phyloP scores from a whole-genome alignment of 768 basidiomycete genomes.

The Dioszegia hungarica region DNA sequence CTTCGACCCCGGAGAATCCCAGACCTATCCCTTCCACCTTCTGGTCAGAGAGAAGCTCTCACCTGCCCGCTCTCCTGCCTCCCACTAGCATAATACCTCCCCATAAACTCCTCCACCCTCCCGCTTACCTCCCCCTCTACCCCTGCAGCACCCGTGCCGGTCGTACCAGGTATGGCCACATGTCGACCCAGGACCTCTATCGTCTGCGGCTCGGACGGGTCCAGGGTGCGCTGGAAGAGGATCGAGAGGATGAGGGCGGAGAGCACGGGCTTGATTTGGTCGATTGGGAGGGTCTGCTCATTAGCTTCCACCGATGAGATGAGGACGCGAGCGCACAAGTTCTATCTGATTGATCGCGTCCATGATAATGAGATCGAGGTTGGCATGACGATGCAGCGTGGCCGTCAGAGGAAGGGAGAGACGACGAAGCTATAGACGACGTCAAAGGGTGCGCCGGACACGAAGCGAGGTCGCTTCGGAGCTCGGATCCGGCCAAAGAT shows the following conservation, averaged over 20 bases:
- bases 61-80: no score
- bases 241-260: slow-evolving; percentile 28
- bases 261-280: slow-evolving; percentile 24
- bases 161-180: no score
- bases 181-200: slow-evolving; percentile 28
- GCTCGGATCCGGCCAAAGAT: no score
- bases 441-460: no score
- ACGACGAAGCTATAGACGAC: no score
- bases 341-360: slow-evolving; percentile 8
- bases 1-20: slow-evolving; percentile 10
- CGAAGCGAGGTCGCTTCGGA: no score
- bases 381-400: no score
- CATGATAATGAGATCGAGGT: background rate
- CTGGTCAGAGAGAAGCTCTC: slow-evolving; percentile 5
- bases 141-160: background rate
- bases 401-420: background rate
- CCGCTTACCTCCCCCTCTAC: slow-evolving; percentile 14
- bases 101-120: slow-evolving; percentile 18
- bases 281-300: slow-evolving; percentile 20
- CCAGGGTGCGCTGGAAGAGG: slow-evolving; percentile 37
- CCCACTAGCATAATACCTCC: no score
- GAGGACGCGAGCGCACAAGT: background rate
- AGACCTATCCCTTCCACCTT: background rate
- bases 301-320: background rate
- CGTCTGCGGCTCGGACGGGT: slow-evolving; percentile 33